Base-by-base conservation (phyloP, 352 stramenopile genomes). In the Globisporangium alternatum region DNA sequence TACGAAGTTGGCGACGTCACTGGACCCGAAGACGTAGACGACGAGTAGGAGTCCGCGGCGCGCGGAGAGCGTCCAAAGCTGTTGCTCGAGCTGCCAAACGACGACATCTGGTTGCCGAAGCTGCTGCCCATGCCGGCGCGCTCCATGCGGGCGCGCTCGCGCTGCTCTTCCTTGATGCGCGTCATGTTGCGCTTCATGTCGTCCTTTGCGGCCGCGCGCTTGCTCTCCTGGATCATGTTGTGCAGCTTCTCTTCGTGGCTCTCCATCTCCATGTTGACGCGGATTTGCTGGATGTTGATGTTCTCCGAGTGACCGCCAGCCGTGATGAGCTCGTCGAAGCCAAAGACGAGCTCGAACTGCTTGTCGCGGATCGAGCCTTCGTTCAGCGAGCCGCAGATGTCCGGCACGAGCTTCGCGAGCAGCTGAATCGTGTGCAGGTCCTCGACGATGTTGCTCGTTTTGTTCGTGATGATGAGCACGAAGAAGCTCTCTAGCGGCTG, bases 381-480 rank as follows among this genome's bases (percentile, higher is more conserved):
- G 56, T 91, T 97, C 21, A 98, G 64, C 39, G 89, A 87, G 25
- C 90, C 93, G 47, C 94, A 97, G 52, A 98, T 97, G 68, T 99
- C 96, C 4, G 96, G 95, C 61, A 99, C 92, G 43, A 98, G 90
- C 82, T 99, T 99, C 35, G 96, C 91, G 39, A 99, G 82, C 62
- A 99, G 71, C 62, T 98, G 93, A 39, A 99, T 93, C 41, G 97
- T 99, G 62, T 98, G 96, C 65, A 99, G 73, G 80, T 99, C 98
- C 73, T 99, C 94, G 47, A 99, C 97, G 75, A 99, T 99, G 80
- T 99, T 99, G 60, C 88, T 98, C 57, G 92, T 98, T 83, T 99
- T 99, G 75, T 98, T 99, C 45, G 98, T 99, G 57, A 99, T 98
- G 53, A 99, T 91, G 10, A 99, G 77, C 54, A 99, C 82, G 74